Base-by-base conservation (phyloP, 2,329 filamentous ascomycete genomes). In the Coniochaeta prunicola region DNA sequence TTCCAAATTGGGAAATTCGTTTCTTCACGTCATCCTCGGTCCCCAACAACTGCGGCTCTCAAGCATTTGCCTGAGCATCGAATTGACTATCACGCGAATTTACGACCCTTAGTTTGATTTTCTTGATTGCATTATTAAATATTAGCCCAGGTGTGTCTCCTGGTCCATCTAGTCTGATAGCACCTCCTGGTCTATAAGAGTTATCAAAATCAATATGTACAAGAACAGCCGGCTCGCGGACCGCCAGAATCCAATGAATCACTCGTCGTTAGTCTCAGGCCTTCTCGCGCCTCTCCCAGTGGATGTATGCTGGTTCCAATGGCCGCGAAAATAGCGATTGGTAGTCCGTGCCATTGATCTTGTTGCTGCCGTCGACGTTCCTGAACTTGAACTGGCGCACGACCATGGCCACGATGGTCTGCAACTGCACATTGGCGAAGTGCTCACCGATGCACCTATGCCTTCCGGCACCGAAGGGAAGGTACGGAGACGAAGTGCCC, bases 381-480 rank as follows among this genome's bases (percentile, higher is more conserved):
- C 81, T 80, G 71, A 96, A 84, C 77, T 91, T 93, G 78, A 96
- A 90, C 57, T 85, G 72, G 56, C 91, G 83, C 42, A 96, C 89
- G 64, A 92, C 77, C 60, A 86, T 86, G 56, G 87, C 91, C 13
- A 88, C 78, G 64, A 97, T 96, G 50, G 91, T 92, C 71, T 92
- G 88, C 62, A 97, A 80, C 76, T 97, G 93, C 59, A 96, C 81
- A 71, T 96, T 96, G 65, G 93, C 93, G 73, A 97, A 97, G 69
- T 96, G 91, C 80, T 97, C 93, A 64, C 93, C 93, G 69, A 97
- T 97, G 76, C 93, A 97, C 64, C 93, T 83, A 76, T 97, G 93
- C 65, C 93, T 82, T 45, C 93, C 93, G 31, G 92, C 93, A 60
- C 93, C 93, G 70, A 97, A 97, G 1, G 93, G 93, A 54, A 97